Conservation (phyloP, 495 filamentous ascomycete species). For the Aspergillus saccharolyticus region DNA sequence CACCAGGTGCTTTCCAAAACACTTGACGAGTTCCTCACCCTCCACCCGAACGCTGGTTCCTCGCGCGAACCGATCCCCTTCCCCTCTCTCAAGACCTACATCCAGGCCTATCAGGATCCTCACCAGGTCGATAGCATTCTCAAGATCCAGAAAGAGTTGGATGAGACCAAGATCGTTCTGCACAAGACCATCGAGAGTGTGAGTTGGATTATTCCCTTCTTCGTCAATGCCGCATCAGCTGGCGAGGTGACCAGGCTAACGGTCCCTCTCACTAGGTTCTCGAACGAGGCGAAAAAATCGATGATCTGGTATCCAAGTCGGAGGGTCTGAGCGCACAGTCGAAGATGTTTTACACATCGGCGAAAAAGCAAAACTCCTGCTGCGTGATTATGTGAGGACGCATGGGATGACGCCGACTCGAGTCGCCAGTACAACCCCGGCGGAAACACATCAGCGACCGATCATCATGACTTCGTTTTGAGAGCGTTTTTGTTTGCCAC, state of each 20-base stretch:
- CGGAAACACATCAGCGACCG: background rate
- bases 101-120: conserved; percentile 86
- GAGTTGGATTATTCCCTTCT: background rate
- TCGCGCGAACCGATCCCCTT: conserved; percentile 36
- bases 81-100: conserved; percentile 75
- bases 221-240: background rate
- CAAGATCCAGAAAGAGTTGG: conserved; percentile 94
- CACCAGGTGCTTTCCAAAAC: conserved; percentile 90
- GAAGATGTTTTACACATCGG: conserved; percentile 86
- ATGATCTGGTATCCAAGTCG: conserved; percentile 82
- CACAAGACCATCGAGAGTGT: conserved; percentile 67
- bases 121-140: conserved; percentile 82
- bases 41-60: conserved; percentile 58
- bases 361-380: conserved; percentile 26
- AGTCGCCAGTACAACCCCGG: conserved; percentile 4
- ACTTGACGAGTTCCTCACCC: conserved; percentile 84
- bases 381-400: conserved; percentile 18
- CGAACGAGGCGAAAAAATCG: conserved; percentile 83
- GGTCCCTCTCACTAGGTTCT: conserved; percentile 52
- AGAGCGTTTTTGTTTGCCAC: conserved; percentile 3
- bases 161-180: conserved; percentile 96
- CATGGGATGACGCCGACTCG: background rate
- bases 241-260: background rate
- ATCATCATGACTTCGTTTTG: background rate
- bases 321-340: conserved; percentile 81